phyloP scores from a whole-genome alignment of 2,329 filamentous ascomycete genomes.

The Allantophomopsis lycopodina region DNA sequence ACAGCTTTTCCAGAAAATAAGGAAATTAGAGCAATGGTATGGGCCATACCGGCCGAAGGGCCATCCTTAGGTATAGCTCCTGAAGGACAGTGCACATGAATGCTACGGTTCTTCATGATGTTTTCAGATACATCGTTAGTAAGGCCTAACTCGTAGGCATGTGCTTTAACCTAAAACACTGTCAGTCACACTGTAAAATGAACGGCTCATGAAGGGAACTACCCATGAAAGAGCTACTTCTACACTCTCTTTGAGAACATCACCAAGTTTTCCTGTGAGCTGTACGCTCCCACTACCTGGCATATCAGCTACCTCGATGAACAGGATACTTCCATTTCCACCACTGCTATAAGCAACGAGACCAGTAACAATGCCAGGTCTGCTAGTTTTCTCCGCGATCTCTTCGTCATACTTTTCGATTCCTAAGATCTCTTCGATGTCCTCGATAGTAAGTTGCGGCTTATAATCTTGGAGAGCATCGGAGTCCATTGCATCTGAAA shows the following conservation, averaged over 20 bases:
- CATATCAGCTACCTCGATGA: constrained; percentile 98
- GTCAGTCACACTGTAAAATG: too few relatives aligned
- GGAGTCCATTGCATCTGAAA: constrained; percentile 74
- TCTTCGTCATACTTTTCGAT: constrained; percentile 93
- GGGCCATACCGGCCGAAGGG: constrained; percentile 71
- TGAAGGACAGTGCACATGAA: constrained; percentile 92
- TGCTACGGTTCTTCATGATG: constrained; percentile 87
- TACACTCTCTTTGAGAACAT: constrained; percentile 93
- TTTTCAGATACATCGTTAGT: constrained; percentile 71
- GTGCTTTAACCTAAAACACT: constrained; percentile 56
- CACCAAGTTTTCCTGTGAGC: constrained; percentile 89
- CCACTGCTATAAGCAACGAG: constrained; percentile 90
- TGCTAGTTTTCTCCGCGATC: constrained; percentile 70
- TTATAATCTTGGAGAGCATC: constrained; percentile 49
- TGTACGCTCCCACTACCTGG: constrained; percentile 85
- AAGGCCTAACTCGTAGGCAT: constrained; percentile 81
- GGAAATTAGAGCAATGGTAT: constrained; percentile 85
- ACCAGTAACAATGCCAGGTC: constrained; percentile 88
- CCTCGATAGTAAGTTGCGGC: constrained; percentile 57
- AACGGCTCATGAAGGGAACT: too few relatives aligned
- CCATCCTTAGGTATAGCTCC: constrained; percentile 94
- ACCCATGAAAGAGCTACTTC: constrained; percentile 87
- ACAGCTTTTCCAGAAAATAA: constrained; percentile 79
- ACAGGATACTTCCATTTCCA: constrained; percentile 88
- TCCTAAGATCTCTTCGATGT: constrained; percentile 82